These are phyloP conservation scores for Yamadazyma trypodendri DNA, from an alignment of 1,139 yeast genomes.

Conservation along the genomic window DNA sequence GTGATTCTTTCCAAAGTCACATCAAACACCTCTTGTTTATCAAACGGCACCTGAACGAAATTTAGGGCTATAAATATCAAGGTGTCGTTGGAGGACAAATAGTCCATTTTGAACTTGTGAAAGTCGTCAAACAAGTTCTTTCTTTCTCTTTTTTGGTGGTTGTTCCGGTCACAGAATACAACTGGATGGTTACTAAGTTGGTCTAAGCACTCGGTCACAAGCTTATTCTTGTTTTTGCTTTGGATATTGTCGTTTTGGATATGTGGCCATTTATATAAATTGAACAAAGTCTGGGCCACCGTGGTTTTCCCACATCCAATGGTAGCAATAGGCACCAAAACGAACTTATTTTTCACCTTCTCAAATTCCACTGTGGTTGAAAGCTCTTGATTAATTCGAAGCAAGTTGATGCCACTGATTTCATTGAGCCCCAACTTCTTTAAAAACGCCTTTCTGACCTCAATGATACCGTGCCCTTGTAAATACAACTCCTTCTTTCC, in stretches of 20 bases:
- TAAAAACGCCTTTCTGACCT: constrained; percentile 62
- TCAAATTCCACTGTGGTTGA: constrained; percentile 12
- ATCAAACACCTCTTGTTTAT: constrained; percentile 37
- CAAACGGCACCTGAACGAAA: constrained; percentile 39
- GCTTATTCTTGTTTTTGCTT: constrained; percentile 46
- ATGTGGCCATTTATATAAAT: constrained; percentile 65
- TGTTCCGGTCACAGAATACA: constrained; percentile 81
- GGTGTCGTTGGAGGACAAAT: constrained; percentile 29
- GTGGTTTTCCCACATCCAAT: constrained; percentile 97
- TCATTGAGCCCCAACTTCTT: constrained; percentile 34
- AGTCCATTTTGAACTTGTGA: constrained; percentile 31
- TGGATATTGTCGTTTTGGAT: constrained; percentile 83
- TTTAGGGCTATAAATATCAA: constrained; percentile 65
- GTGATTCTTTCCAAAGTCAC: constrained; percentile 61
- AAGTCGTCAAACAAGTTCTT: constrained; percentile 61
- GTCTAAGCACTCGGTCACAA: constrained; percentile 52
- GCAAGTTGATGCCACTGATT: constrained; percentile 32
- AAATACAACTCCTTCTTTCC: constrained; percentile 44
- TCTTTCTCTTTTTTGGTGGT: constrained; percentile 72
- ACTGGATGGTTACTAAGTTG: constrained; percentile 35
- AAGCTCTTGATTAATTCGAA: constrained; percentile 22
- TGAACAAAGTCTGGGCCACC: constrained; percentile 57
- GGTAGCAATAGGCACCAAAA: constrained; percentile 81
- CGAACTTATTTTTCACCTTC: constrained; percentile 39
- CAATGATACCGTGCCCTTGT: constrained; percentile 72